These are phyloP conservation scores for Thalassia testudinum DNA, from an alignment of 116 monocot genomes.

Conservation along the genomic window DNA sequence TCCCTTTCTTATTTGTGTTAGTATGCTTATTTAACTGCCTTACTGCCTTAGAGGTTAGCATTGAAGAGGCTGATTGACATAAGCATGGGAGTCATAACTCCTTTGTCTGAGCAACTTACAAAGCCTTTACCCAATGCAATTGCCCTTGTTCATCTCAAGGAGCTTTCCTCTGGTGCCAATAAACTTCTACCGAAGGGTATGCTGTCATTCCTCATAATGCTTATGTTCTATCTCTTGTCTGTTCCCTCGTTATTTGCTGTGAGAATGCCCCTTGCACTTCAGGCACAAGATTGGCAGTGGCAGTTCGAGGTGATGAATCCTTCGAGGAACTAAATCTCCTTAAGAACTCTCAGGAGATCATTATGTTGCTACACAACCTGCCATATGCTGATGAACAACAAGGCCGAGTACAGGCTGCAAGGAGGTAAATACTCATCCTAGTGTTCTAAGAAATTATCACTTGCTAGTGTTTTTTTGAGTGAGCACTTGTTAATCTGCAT, in stretches of 20 bases:
- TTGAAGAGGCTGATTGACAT: conserved; percentile 93
- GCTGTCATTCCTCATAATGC: neutral
- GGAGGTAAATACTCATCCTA: conserved; percentile 38
- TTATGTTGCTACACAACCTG: conserved; percentile 75
- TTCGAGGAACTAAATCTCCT: conserved; percentile 70
- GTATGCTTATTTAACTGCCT: too few relatives aligned
- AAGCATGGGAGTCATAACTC: conserved; percentile 89
- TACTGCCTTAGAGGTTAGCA: conserved; percentile 58
- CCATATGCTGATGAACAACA: conserved; percentile 58
- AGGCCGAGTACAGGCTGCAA: conserved; percentile 82
- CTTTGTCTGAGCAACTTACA: conserved; percentile 90
- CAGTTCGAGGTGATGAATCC: conserved; percentile 79
- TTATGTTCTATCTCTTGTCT: neutral
- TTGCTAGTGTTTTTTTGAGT: too few relatives aligned
- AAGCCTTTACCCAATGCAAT: conserved; percentile 96
- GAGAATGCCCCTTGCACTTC: conserved; percentile 1
- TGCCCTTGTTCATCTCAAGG: conserved; percentile 72
- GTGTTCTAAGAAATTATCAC: too few relatives aligned
- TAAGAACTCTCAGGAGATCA: conserved; percentile 55
- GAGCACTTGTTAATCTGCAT: too few relatives aligned
- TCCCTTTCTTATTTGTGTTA: too few relatives aligned
- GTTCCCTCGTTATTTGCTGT: neutral
- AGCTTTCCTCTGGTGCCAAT: conserved; percentile 71
- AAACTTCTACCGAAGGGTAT: conserved; percentile 89
- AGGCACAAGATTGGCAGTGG: conserved; percentile 83